Evolutionary conservation across 108 stramenopile genomes (phyloP), one percentile per base, ranked within the genome.

Genomic region (Stephanodiscus minutulus): DNA sequence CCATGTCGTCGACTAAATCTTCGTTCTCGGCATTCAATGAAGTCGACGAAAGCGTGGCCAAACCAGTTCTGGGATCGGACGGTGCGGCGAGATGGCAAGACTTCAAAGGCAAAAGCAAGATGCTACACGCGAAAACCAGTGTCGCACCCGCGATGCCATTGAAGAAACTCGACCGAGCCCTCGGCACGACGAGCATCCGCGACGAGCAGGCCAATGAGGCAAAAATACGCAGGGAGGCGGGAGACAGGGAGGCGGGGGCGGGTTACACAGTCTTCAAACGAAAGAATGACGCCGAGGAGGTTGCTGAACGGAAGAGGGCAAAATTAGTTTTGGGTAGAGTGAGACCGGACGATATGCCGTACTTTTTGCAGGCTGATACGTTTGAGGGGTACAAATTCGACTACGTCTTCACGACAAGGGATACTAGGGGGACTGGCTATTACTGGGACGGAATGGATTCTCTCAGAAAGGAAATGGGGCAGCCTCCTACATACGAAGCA

Each of bases 371-470:
- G 15, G 73, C 88, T 0, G 48, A 67, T 33, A 83, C 84, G 6
- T 95, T 92, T 70, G 76, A 82, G 54, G 91, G 91, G 10, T 88
- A 62, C 55, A 92, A 90, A 64, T 87, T 81, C 63, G 87, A 92
- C 72, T 95, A 95, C 72, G 76, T 95, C 15, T 95, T 92, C 73
- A 95, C 94, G 2, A 92, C 91, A 44, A 21, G 81, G 54, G 76
- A 76, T 64, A 73, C 67, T 54, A 64, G 84, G 37, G 83, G 84
- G n/a, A 91, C 89, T 12, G 93, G 93, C 5, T 94, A 94, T 65
- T 94, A 86, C 74, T 94, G 93, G 93, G 93, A 94, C 80, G 94
- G 94, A 20, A 88, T 71, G 79, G 94, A 92, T 70, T 73, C 78
- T 53, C 52, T 87, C 24, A 87, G 87, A 58, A 83, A 68, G 56